Evolutionary conservation across 2,329 filamentous ascomycete species (phyloP), one percentile per base, ranked within the genome.

Genomic region (Diaporthe nobilis): DNA sequence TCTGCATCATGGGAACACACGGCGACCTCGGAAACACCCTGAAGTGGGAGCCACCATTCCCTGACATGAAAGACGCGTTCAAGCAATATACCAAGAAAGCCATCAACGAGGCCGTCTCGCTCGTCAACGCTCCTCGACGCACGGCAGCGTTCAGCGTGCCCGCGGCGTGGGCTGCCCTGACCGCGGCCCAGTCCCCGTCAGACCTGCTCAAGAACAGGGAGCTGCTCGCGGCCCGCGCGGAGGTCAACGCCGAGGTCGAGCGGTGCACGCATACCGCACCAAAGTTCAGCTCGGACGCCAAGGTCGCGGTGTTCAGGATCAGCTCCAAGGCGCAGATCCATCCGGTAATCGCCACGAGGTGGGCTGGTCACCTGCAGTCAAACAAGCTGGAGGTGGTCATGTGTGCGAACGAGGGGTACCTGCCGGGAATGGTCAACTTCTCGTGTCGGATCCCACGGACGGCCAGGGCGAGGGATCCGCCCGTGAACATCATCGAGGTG

Each of bases 1-100:
- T 94, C 0, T 92, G 91, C 72, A 87, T 88, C 3, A 87, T 93
- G 77, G 92, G 92, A 12, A 93, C 92, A 0, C 90, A 93, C 77
- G 92, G 92, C 3, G 92, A 94, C 77, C 85, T 94, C 0, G 92
- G 92, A 20, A 92, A 89, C 53, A 88, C 88, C 0, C 77, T 93
- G 22, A 93, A 93, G 80, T 94, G 92, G 92, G 84, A 90, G 31
- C 86, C 88, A 0, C 92, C 92, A 0, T 93, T 94, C 77, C 92
- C 92, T 1, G 90, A 93, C 76, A 93, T 94, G 91, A 86, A 85
- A 25, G 81, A 85, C 1, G 88, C 88, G 0, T 90, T 94, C 78
- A 93, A 92, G 78, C 84, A 81, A 20, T 86, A 92, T 79, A 90
- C 90, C 0, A 93, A 92, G 78, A 93, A 91, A 78, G 83, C 88